phyloP scores from a whole-genome alignment of 345 rosid genomes.

The Diplotaxis tenuifolia region DNA sequence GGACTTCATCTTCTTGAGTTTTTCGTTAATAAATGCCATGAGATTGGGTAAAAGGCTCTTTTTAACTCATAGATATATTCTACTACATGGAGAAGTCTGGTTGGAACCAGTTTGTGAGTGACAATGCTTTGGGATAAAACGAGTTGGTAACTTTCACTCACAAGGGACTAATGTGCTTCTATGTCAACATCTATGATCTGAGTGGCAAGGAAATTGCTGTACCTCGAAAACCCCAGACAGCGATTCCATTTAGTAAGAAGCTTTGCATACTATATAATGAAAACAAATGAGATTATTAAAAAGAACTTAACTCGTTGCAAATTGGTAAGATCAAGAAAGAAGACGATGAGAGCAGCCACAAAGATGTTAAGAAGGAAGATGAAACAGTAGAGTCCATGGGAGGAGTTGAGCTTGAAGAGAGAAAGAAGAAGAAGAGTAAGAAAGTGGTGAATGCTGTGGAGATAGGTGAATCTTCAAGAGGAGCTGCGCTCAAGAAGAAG shows the following conservation, averaged over 20 bases:
- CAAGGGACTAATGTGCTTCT: slow-evolving; percentile 13
- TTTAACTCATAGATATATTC: too few species aligned
- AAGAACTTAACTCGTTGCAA: not conserved
- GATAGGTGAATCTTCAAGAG: too few species aligned
- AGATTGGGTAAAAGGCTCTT: too few species aligned
- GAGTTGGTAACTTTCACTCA: slow-evolving; percentile 27
- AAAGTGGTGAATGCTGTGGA: too few species aligned
- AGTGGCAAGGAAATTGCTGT: not conserved
- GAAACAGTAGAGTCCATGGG: not conserved
- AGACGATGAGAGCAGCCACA: too few species aligned
- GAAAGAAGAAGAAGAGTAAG: too few species aligned
- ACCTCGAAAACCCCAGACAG: not conserved
- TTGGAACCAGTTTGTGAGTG: slow-evolving; percentile 32
- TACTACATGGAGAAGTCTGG: slow-evolving; percentile 31
- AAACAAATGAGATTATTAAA: not conserved
- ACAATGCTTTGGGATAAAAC: slow-evolving; percentile 26
- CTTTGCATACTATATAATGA: not conserved
- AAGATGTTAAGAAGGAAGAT: slow-evolving; percentile 26
- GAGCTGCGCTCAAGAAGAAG: not conserved
- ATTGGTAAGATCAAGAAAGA: slow-evolving; percentile 18
- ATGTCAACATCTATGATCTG: slow-evolving; percentile 19
- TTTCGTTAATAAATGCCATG: too few species aligned
- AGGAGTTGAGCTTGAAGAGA: not conserved
- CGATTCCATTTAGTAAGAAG: not conserved
- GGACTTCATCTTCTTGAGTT: too few species aligned